These are phyloP conservation scores for Colletotrichum sp. DNA, from an alignment of 2,329 filamentous ascomycete genomes.

Conservation along the genomic window DNA sequence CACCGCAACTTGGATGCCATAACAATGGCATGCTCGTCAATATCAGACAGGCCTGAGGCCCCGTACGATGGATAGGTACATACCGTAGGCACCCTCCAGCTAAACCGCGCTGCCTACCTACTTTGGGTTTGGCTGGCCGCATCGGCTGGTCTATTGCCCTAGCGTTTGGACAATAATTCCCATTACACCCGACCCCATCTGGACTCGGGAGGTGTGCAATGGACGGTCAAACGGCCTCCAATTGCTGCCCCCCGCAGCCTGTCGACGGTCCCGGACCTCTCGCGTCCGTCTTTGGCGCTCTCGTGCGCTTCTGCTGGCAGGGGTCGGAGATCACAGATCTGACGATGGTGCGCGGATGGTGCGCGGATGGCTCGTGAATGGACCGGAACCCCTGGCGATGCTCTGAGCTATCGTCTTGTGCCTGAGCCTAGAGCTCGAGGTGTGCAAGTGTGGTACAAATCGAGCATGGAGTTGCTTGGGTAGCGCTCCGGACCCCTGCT, in stretches of 20 bases:
- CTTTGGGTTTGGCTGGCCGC: conserved; percentile 6
- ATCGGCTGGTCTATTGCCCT: background rate
- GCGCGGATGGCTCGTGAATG: background rate
- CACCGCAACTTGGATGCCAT: background rate
- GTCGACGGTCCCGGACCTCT: background rate
- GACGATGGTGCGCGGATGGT: background rate
- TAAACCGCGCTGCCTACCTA: background rate
- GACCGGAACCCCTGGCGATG: background rate
- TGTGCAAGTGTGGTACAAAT: background rate
- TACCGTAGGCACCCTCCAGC: background rate
- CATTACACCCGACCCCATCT: background rate
- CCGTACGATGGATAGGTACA: background rate
- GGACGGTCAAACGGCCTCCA: background rate
- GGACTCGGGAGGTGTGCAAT: background rate
- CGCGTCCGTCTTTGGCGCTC: background rate
- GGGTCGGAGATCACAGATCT: conserved; percentile 1
- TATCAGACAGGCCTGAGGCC: background rate
- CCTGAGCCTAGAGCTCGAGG: background rate
- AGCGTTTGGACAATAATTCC: background rate
- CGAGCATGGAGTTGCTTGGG: background rate
- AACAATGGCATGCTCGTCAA: background rate
- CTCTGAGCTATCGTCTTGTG: background rate
- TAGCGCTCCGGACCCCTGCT: background rate
- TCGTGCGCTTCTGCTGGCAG: background rate
- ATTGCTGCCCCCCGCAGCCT: background rate